Percentiles rank a stretch among this genome's conserved stretches.
Conservation (phyloP, 73 alveolate species). For the Stentor coeruleus region DNA sequence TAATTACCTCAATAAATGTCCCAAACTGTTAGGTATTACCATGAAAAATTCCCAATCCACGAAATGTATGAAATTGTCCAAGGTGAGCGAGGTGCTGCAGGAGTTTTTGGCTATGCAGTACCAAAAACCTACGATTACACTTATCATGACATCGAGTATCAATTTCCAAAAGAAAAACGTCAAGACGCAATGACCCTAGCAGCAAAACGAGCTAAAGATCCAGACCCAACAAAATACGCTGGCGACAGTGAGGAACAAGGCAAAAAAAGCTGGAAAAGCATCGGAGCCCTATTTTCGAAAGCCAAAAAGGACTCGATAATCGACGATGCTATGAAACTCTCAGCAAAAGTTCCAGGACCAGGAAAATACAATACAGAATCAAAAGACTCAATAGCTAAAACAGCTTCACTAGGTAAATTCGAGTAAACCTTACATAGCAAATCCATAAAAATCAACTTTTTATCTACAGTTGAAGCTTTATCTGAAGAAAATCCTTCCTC, state of each 20-base stretch:
- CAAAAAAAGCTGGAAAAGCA: background rate
- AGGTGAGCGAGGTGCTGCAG: background rate
- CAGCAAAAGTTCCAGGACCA: conserved; percentile 7
- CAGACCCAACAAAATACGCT: conserved; percentile 11
- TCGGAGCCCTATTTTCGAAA: background rate
- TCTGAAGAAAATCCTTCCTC: conserved; percentile 21
- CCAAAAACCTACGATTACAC: background rate
- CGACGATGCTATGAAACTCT: background rate
- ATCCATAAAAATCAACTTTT: background rate
- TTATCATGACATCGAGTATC: background rate
- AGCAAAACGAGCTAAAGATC: conserved; percentile 7
- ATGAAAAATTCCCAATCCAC: background rate
- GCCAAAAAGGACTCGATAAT: background rate
- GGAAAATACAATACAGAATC: background rate
- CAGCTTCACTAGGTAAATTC: conserved; percentile 8
- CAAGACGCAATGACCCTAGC: background rate
- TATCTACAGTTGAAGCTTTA: background rate
- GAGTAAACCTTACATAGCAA: background rate
- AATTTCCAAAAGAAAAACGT: background rate
- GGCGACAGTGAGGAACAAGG: background rate
- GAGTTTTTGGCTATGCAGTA: background rate
- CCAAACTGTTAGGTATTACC: background rate
- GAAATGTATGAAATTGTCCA: background rate
- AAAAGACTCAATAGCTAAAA: background rate
- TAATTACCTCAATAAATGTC: too few relatives aligned